A percentile compares a stretch with the other conserved stretches of the same genome.
Evolutionary conservation across 768 basidiomycete species (phyloP).

Genomic region (Lyophyllum shimeji): DNA sequence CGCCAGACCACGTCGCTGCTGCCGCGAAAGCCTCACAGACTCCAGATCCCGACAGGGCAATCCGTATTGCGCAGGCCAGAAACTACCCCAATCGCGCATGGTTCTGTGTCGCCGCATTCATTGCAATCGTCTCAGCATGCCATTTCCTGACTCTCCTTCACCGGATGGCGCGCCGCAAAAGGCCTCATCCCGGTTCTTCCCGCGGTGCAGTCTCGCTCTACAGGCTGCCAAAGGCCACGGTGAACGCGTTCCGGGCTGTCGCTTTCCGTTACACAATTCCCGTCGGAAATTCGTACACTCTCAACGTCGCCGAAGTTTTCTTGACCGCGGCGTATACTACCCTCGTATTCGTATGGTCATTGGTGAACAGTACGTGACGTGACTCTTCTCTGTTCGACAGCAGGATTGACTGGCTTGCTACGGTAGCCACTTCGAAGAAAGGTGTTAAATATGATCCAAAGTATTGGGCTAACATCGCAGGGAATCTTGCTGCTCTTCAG

Average conservation of each 20-base stretch:
- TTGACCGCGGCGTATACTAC: conserved; percentile 33
- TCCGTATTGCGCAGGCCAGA: conserved; percentile 7
- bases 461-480: conserved; percentile 42
- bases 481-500: conserved; percentile 45
- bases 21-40: conserved; percentile 4
- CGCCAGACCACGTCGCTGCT: background rate
- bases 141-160: conserved; percentile 1
- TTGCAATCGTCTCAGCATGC: conserved; percentile 12
- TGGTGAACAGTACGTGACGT: conserved; percentile 35
- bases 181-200: background rate
- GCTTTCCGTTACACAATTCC: conserved; percentile 22
- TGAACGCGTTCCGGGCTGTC: conserved; percentile 17
- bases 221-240: conserved; percentile 13
- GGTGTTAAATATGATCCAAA: conserved; percentile 33
- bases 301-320: conserved; percentile 37
- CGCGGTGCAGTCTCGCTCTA: conserved; percentile 1
- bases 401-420: background rate
- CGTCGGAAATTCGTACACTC: conserved; percentile 27
- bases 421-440: conserved; percentile 29
- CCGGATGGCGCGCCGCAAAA: background rate
- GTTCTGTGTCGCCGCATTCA: conserved; percentile 19
- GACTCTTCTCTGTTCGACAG: too few relatives aligned
- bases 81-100: conserved; percentile 16
- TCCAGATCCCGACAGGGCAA: conserved; percentile 6
- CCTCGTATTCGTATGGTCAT: conserved; percentile 30